phyloP scores from a whole-genome alignment of 2,329 filamentous ascomycete species.

The Ustulina deusta region DNA sequence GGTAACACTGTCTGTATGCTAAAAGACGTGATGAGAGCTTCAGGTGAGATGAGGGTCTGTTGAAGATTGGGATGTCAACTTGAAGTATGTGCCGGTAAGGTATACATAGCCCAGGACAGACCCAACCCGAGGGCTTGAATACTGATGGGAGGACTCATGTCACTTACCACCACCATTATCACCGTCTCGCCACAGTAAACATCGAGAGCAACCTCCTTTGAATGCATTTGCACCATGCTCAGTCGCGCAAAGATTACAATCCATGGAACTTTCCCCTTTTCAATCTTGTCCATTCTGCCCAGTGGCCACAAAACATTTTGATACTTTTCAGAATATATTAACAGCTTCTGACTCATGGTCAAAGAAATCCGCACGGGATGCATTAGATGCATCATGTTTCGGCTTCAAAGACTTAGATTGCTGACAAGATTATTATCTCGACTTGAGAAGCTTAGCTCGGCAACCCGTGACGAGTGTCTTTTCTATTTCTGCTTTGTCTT shows the following conservation, averaged over 20 bases:
- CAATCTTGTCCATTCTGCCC: background rate
- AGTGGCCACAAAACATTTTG: background rate
- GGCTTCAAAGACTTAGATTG: background rate
- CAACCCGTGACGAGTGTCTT: background rate
- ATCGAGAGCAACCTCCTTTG: background rate
- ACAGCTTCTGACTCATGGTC: background rate
- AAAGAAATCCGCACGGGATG: constrained; percentile 1
- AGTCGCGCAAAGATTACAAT: background rate
- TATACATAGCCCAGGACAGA: background rate
- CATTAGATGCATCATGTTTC: constrained; percentile 1
- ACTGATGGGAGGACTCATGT: background rate
- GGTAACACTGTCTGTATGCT: background rate
- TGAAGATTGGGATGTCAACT: background rate
- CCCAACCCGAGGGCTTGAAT: background rate
- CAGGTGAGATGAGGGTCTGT: background rate
- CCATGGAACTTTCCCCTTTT: background rate
- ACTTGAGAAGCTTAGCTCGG: background rate
- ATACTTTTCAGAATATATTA: constrained; percentile 7
- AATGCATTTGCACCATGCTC: background rate
- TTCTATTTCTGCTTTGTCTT: constrained; percentile 56
- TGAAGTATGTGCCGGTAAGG: background rate
- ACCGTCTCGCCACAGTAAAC: background rate
- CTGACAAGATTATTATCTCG: background rate
- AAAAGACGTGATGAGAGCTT: background rate
- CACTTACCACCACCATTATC: background rate